These are phyloP conservation scores for Hemileccinum rubropunctum DNA, from an alignment of 768 basidiomycete species.

Conservation along the genomic window DNA sequence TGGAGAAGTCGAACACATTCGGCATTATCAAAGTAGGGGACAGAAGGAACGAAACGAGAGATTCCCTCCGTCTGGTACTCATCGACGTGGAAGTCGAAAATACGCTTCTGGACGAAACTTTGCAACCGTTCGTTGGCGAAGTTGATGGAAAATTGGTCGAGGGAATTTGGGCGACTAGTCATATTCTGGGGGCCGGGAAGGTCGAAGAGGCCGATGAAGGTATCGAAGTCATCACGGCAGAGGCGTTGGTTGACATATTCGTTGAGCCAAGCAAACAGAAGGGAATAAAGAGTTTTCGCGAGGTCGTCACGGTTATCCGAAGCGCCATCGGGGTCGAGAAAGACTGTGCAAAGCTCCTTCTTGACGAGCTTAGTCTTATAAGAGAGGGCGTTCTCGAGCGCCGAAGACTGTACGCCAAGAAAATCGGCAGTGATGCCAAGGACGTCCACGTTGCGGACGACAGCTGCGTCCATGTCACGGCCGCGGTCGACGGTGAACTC, in stretches of 20 bases:
- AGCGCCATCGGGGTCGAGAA: slow-evolving; percentile 92
- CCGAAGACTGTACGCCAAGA: slow-evolving; percentile 72
- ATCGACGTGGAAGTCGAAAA: slow-evolving; percentile 78
- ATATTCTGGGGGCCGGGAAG: slow-evolving; percentile 92
- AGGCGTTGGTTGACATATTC: slow-evolving; percentile 95
- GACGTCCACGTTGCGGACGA: slow-evolving; percentile 81
- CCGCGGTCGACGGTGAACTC: slow-evolving; percentile 84
- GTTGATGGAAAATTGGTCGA: slow-evolving; percentile 96
- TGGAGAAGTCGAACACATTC: slow-evolving; percentile 87
- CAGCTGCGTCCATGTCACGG: slow-evolving; percentile 89
- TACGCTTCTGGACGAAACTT: slow-evolving; percentile 70
- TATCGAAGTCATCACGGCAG: slow-evolving; percentile 88
- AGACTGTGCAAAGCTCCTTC: slow-evolving; percentile 96
- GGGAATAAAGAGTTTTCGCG: slow-evolving; percentile 88
- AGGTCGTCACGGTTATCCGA: slow-evolving; percentile 93
- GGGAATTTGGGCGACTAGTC: slow-evolving; percentile 82
- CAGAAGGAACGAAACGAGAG: slow-evolving; percentile 58
- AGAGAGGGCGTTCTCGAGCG: slow-evolving; percentile 77
- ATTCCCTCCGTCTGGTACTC: slow-evolving; percentile 88
- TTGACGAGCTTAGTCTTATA: slow-evolving; percentile 92
- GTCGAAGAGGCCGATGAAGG: slow-evolving; percentile 92
- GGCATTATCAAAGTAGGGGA: slow-evolving; percentile 86
- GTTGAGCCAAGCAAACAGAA: slow-evolving; percentile 95
- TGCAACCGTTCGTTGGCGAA: slow-evolving; percentile 93
- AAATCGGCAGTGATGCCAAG: slow-evolving; percentile 89